phyloP scores from a whole-genome alignment of 1,139 yeast genomes.

The Dujonia santamariae region DNA sequence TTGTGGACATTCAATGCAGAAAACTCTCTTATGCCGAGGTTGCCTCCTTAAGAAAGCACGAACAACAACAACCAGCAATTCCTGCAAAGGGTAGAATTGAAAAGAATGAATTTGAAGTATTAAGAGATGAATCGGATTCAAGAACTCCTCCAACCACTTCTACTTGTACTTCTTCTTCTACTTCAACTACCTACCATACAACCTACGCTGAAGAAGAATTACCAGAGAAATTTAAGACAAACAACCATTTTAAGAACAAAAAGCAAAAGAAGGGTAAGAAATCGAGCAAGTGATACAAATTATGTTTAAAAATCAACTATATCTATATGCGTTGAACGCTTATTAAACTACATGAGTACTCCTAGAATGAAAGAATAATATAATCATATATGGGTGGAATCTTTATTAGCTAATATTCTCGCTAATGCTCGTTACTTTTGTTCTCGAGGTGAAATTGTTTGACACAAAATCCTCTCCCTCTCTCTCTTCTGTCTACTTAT shows the following conservation, averaged over 20 bases:
- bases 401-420: no score
- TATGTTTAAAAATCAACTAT: no score
- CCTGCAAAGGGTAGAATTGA: slow-evolving; percentile 10
- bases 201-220: slow-evolving; percentile 9
- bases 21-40: slow-evolving; percentile 46
- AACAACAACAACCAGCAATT: slow-evolving; percentile 12
- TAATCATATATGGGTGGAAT: no score
- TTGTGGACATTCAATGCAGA: slow-evolving; percentile 35
- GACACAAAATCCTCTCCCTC: no score
- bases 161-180: background rate
- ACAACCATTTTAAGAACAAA: slow-evolving; percentile 18
- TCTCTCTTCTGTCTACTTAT: no score
- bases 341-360: no score
- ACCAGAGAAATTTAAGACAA: slow-evolving; percentile 19
- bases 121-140: slow-evolving; percentile 1
- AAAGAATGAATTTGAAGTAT: slow-evolving; percentile 7
- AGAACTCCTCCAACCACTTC: background rate
- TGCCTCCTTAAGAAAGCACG: slow-evolving; percentile 27
- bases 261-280: slow-evolving; percentile 7
- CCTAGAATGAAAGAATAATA: no score
- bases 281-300: background rate
- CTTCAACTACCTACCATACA: background rate
- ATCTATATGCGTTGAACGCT: no score
- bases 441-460: no score
- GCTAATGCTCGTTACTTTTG: no score